A percentile compares a stretch with the other conserved stretches of the same genome.
These are phyloP conservation scores for Annulohypoxylon moriforme DNA, from an alignment of 495 filamentous ascomycete species.

Conservation along the genomic window DNA sequence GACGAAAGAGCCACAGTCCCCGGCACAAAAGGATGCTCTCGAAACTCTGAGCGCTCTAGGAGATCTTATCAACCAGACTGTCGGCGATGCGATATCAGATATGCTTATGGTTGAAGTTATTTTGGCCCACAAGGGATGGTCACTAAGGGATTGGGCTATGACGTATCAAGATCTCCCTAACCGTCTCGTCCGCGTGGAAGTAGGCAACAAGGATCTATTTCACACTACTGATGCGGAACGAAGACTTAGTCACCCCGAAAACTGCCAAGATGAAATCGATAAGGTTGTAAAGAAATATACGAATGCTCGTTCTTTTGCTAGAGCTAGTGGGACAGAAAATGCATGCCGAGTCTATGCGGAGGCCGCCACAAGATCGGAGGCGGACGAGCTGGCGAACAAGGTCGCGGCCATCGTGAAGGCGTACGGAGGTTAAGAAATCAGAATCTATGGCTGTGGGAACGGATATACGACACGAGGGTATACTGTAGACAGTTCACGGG, in stretches of 20 bases:
- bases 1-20: conserved; percentile 83
- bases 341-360: conserved; percentile 98
- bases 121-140: conserved; percentile 94
- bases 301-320: conserved; percentile 88
- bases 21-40: conserved; percentile 86
- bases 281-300: conserved; percentile 88
- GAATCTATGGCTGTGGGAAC: neutral
- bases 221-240: conserved; percentile 91
- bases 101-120: conserved; percentile 96
- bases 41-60: conserved; percentile 82
- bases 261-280: conserved; percentile 87
- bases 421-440: conserved; percentile 39
- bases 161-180: conserved; percentile 98
- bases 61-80: conserved; percentile 96
- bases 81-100: conserved; percentile 95
- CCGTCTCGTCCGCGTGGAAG: conserved; percentile 90
- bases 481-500: conserved; percentile 14
- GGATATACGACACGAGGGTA: conserved; percentile 7
- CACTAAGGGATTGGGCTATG: conserved; percentile 86
- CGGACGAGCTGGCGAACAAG: conserved; percentile 85
- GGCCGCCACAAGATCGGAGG: conserved; percentile 83
- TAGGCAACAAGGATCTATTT: conserved; percentile 87
- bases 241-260: conserved; percentile 79
- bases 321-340: conserved; percentile 95
- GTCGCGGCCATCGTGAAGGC: conserved; percentile 77